A percentile compares a stretch with the other conserved stretches of the same genome.
Evolutionary conservation across 768 basidiomycete genomes (phyloP).

Genomic region (Tulasnella sp.): DNA sequence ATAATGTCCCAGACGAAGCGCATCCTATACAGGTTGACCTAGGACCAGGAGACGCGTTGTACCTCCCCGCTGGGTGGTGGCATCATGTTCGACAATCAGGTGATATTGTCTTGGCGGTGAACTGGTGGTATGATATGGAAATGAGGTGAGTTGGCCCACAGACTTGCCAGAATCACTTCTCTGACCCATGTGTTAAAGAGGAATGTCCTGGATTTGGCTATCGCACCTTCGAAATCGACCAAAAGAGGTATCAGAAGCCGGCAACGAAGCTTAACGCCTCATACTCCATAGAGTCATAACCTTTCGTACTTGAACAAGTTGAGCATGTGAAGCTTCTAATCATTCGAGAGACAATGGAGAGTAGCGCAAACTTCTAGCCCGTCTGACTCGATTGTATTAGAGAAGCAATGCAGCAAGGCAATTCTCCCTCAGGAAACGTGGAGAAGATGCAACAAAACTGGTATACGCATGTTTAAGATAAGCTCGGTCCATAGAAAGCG

Average conservation of each 20-base stretch:
- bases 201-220: slow-evolving; percentile 11
- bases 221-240: neutral
- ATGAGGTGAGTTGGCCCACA: slow-evolving; percentile 35
- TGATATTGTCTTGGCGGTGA: slow-evolving; percentile 45
- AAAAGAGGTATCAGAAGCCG: neutral
- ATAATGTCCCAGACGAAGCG: slow-evolving; percentile 35
- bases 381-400: no score
- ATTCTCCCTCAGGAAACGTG: no score
- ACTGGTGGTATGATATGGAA: slow-evolving; percentile 87
- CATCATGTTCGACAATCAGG: slow-evolving; percentile 72
- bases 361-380: no score
- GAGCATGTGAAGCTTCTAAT: no score
- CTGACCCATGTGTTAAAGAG: neutral
- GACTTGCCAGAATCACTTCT: neutral
- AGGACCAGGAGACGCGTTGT: slow-evolving; percentile 64
- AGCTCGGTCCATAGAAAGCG: no score
- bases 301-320: no score
- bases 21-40: slow-evolving; percentile 59
- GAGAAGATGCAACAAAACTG: no score
- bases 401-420: no score
- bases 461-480: no score
- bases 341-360: no score
- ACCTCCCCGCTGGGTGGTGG: slow-evolving; percentile 92
- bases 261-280: no score
- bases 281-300: no score